phyloP scores from a whole-genome alignment of 73 alveolate genomes.

The Halteria grandinella region DNA sequence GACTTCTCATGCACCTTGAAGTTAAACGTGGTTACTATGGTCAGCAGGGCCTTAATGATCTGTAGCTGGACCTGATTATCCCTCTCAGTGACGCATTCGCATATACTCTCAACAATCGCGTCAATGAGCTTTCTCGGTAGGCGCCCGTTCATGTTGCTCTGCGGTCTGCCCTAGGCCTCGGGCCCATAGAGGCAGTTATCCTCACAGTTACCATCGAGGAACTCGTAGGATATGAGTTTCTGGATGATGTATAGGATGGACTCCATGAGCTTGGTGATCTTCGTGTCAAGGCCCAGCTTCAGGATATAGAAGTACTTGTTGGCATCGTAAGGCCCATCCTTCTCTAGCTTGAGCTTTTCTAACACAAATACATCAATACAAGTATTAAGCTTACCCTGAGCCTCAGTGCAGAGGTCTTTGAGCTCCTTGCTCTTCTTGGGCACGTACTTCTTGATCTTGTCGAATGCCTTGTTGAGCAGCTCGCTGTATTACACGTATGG shows the following conservation, averaged over 20 bases:
- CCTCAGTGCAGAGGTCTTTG: slow-evolving; percentile 60
- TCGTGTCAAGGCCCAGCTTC: slow-evolving; percentile 78
- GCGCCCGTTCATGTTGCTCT: slow-evolving; percentile 41
- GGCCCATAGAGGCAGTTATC: slow-evolving; percentile 69
- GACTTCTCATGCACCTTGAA: slow-evolving; percentile 76
- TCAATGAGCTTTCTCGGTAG: slow-evolving; percentile 77
- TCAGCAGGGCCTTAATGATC: slow-evolving; percentile 71
- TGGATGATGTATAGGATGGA: slow-evolving; percentile 68
- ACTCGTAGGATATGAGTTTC: slow-evolving; percentile 80
- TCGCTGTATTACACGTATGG: slow-evolving; percentile 62
- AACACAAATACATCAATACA: background rate
- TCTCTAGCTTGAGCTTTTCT: slow-evolving; percentile 62
- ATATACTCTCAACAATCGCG: slow-evolving; percentile 79
- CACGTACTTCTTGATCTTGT: slow-evolving; percentile 61
- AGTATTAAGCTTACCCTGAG: slow-evolving; percentile 37
- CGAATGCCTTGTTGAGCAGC: slow-evolving; percentile 63
- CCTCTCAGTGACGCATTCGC: slow-evolving; percentile 72
- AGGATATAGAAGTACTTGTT: slow-evolving; percentile 82
- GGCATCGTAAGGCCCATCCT: slow-evolving; percentile 72
- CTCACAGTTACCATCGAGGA: slow-evolving; percentile 82
- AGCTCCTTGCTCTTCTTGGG: slow-evolving; percentile 68
- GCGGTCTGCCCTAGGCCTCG: slow-evolving; percentile 45
- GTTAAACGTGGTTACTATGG: slow-evolving; percentile 65
- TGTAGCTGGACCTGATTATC: slow-evolving; percentile 79
- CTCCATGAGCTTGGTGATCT: slow-evolving; percentile 72